A percentile compares a stretch with the other conserved stretches of the same genome.
These are phyloP conservation scores for Musa acuminata DNA, from an alignment of 176 grass and related monocot species.

Conservation along the genomic window DNA sequence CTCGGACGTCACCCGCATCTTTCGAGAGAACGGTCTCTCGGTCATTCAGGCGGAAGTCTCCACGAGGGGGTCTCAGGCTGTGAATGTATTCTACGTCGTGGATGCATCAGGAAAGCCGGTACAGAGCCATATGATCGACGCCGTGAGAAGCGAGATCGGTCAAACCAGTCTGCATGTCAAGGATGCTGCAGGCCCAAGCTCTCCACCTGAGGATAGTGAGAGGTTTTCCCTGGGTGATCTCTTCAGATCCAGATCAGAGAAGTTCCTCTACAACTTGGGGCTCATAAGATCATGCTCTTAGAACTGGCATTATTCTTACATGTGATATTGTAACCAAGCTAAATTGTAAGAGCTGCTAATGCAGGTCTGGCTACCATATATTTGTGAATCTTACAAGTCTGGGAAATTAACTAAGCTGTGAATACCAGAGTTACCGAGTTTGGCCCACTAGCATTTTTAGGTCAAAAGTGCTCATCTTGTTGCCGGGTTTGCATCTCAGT, in stretches of 20 bases:
- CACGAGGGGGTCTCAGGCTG: constrained; percentile 39
- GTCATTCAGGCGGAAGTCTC: constrained; percentile 34
- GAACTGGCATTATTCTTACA: background rate
- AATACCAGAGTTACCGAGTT: too few relatives aligned
- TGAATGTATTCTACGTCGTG: constrained; percentile 78
- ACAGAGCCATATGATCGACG: constrained; percentile 45
- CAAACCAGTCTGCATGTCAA: constrained; percentile 43
- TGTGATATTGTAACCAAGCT: too few relatives aligned
- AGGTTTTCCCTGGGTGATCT: constrained; percentile 57
- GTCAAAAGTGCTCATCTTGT: too few relatives aligned
- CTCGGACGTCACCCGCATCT: constrained; percentile 7
- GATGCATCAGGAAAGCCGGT: constrained; percentile 66
- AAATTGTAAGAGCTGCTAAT: too few relatives aligned
- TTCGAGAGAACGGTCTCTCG: constrained; percentile 3
- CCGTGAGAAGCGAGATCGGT: constrained; percentile 59
- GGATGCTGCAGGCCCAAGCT: constrained; percentile 26
- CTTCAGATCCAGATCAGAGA: constrained; percentile 82
- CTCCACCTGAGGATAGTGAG: constrained; percentile 22
- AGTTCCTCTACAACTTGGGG: constrained; percentile 75
- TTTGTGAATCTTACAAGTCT: too few relatives aligned
- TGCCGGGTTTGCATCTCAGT: too few relatives aligned
- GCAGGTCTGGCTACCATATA: too few relatives aligned
- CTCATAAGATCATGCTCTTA: constrained; percentile 77
- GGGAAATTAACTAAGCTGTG: too few relatives aligned
- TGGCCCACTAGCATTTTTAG: too few relatives aligned